These are phyloP conservation scores for Fusarium fracticaudum DNA, from an alignment of 2,329 filamentous ascomycete species.

Conservation along the genomic window DNA sequence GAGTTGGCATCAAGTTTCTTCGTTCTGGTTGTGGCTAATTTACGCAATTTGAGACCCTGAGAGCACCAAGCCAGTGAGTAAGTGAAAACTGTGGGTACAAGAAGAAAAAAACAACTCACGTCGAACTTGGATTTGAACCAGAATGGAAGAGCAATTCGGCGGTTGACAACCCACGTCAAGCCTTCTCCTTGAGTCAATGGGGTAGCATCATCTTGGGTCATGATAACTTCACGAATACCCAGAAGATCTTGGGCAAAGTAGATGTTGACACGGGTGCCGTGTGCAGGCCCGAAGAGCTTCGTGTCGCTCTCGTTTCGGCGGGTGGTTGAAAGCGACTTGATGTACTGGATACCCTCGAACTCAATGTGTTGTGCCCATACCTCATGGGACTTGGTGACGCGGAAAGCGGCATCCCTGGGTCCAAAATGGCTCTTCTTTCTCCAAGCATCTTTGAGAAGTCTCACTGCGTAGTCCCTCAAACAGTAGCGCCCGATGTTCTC, in stretches of 20 bases:
- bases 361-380: neutral
- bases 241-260: neutral
- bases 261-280: neutral
- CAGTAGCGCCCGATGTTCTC: neutral
- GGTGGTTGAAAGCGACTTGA: neutral
- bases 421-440: neutral
- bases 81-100: too few species aligned
- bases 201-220: rapidly evolving
- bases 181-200: neutral
- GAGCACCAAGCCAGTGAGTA: rapidly evolving
- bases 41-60: neutral
- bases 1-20: rapidly evolving
- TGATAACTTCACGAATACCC: neutral
- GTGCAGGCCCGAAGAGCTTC: neutral
- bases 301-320: neutral
- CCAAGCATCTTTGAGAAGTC: neutral
- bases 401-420: rapidly evolving
- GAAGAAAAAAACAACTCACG: neutral
- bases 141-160: rapidly evolving
- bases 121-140: rapidly evolving
- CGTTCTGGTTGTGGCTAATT: neutral
- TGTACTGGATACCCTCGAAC: neutral
- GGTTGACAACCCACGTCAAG: neutral
- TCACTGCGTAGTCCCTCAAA: neutral
- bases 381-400: neutral